These are phyloP conservation scores for Albatrellus ellisii DNA, from an alignment of 768 basidiomycete species.

Conservation along the genomic window DNA sequence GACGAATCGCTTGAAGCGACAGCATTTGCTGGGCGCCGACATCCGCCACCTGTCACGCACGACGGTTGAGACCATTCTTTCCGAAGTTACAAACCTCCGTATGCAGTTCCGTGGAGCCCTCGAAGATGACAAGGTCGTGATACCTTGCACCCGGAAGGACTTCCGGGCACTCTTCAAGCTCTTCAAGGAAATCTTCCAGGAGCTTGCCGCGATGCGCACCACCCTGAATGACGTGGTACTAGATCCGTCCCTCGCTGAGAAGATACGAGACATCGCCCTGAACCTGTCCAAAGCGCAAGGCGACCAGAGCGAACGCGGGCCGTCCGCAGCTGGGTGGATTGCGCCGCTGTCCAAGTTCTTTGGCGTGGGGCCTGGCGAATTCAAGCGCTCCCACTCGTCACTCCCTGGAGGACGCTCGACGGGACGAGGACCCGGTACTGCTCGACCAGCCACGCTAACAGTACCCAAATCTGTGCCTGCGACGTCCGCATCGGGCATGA, in stretches of 20 bases:
- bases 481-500: slow-evolving; percentile 77
- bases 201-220: slow-evolving; percentile 70
- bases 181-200: slow-evolving; percentile 71
- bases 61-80: slow-evolving; percentile 62
- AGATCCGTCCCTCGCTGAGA: slow-evolving; percentile 65
- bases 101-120: slow-evolving; percentile 57
- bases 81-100: slow-evolving; percentile 60
- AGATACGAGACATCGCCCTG: slow-evolving; percentile 59
- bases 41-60: slow-evolving; percentile 75
- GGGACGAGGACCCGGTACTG: slow-evolving; percentile 12
- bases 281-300: slow-evolving; percentile 39
- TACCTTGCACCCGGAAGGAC: slow-evolving; percentile 62
- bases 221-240: slow-evolving; percentile 83
- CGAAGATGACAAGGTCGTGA: slow-evolving; percentile 60
- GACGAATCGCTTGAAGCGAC: slow-evolving; percentile 82
- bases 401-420: slow-evolving; percentile 13
- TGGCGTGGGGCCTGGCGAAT: slow-evolving; percentile 22
- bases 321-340: slow-evolving; percentile 54
- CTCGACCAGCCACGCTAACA: slow-evolving; percentile 27
- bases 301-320: slow-evolving; percentile 24
- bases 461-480: slow-evolving; percentile 79
- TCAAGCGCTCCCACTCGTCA: slow-evolving; percentile 16
- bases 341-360: slow-evolving; percentile 79
- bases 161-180: slow-evolving; percentile 72
- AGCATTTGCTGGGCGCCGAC: slow-evolving; percentile 77